Evolutionary conservation across 805 yeast species (phyloP).

Genomic region (Yarrowia sp.): DNA sequence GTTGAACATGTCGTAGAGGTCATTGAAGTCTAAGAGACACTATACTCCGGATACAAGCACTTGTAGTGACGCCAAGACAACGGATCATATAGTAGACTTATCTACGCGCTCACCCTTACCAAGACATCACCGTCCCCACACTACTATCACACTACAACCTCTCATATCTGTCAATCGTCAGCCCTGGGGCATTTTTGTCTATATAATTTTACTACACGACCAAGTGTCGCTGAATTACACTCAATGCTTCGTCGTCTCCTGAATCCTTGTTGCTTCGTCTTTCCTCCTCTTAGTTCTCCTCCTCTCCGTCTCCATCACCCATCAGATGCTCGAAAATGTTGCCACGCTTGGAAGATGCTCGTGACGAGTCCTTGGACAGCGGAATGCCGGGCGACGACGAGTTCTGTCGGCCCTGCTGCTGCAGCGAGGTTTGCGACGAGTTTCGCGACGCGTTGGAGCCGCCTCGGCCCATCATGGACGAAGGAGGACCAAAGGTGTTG

Average conservation of each 20-base stretch:
- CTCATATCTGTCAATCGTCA: slow-evolving; percentile 3
- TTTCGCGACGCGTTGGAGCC: slow-evolving; percentile 45
- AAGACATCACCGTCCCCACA: too few relatives aligned
- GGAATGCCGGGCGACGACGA: slow-evolving; percentile 44
- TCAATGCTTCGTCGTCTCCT: slow-evolving; percentile 67
- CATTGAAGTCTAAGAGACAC: too few relatives aligned
- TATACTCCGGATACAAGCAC: too few relatives aligned
- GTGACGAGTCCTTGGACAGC: slow-evolving; percentile 45
- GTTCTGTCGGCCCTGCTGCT: slow-evolving; percentile 44
- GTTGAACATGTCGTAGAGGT: too few relatives aligned
- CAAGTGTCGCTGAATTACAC: slow-evolving; percentile 51
- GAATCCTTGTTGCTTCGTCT: not conserved
- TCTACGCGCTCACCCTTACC: too few relatives aligned
- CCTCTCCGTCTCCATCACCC: slow-evolving; percentile 43
- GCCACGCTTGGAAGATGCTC: slow-evolving; percentile 42
- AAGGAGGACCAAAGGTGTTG: slow-evolving; percentile 40
- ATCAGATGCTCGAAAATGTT: slow-evolving; percentile 47
- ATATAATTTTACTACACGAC: slow-evolving; percentile 37
- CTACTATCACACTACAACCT: too few relatives aligned
- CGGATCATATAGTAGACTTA: too few relatives aligned
- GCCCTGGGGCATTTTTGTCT: slow-evolving; percentile 28
- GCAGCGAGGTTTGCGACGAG: slow-evolving; percentile 44
- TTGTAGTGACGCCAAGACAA: too few relatives aligned
- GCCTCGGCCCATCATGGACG: slow-evolving; percentile 40
- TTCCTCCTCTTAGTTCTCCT: slow-evolving; percentile 62